Evolutionary conservation across 805 yeast species (phyloP), one percentile per base, ranked within the genome.

Genomic region (Lipomyces japonicus): DNA sequence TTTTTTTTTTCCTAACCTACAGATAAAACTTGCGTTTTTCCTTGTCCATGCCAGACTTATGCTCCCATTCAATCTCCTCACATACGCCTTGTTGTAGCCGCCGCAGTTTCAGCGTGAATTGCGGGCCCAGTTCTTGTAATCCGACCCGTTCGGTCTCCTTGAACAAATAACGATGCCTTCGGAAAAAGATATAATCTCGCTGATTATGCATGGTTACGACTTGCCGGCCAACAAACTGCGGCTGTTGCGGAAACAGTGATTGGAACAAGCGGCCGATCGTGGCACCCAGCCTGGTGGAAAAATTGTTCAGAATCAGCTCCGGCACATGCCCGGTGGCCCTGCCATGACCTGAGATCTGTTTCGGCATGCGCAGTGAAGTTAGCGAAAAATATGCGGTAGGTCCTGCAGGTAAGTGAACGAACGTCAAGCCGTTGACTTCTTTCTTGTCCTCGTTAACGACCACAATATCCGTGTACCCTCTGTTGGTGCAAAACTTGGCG

Each of bases 41-140:
- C 63, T 84, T 84, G 68, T 93, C 97, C 97, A 93, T 90, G 58
- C 86, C 95, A 2, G 96, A 83, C 61, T 87, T 80, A 71, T 89
- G 95, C 69, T 93, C 97, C 97, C 97, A 91, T 63, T 88, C 96
- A 24, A 86, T 75, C 63, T 91, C 97, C 59, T 88, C 95, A 64
- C 82, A 82, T 62, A 93, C 77, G 46, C 97, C 98, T 70, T 81
- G 84, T 68, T 91, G 97, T 51, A 93, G 73, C 63, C 97, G 77
- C 68, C 96, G 80, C 60, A 93, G 71, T 65, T 85, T 83, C 66
- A 93, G 70, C 1, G 98, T 93, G 68, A 93, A 93, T 68, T 90
- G 97, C 1, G 98, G 98, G 0, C 98, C 98, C 39, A 93, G 72
- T 65, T 93, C 98, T 64, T 93, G 98, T 44, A 93, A 71, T 5